A percentile compares a stretch with the other conserved stretches of the same genome.
Conservation (phyloP, 164 flowering plant genomes). For the Houttuynia cordata region DNA sequence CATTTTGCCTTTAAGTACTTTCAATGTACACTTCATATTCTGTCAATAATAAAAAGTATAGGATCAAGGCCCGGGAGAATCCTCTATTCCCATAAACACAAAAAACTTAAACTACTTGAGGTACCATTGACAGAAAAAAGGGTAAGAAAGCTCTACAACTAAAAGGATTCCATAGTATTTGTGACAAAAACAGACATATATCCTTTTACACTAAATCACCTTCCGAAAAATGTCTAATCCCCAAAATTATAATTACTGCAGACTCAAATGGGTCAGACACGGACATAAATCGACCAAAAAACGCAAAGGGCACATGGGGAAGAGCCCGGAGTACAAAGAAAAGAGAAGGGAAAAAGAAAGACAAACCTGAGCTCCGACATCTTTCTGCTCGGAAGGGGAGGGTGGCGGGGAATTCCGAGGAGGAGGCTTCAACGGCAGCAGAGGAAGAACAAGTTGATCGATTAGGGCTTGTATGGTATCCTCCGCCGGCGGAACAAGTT, state of each 20-base stretch:
- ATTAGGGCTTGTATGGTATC: slow-evolving; percentile 44
- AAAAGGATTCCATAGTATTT: too few relatives aligned
- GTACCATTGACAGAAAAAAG: too few relatives aligned
- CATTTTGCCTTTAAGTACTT: too few relatives aligned
- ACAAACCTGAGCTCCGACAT: slow-evolving; percentile 60
- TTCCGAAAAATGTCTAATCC: too few relatives aligned
- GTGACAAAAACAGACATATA: too few relatives aligned
- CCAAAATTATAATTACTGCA: background rate
- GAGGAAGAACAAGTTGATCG: slow-evolving; percentile 52
- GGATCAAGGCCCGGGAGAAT: too few relatives aligned
- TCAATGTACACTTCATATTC: too few relatives aligned
- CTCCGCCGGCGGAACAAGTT: slow-evolving; percentile 29
- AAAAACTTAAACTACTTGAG: too few relatives aligned
- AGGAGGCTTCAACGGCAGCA: slow-evolving; percentile 32
- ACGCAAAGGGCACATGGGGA: background rate
- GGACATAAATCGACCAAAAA: background rate
- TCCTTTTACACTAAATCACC: too few relatives aligned
- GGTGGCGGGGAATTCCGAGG: slow-evolving; percentile 12
- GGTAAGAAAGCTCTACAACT: too few relatives aligned
- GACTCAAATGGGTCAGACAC: background rate
- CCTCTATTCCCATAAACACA: too few relatives aligned
- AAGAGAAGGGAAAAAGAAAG: background rate
- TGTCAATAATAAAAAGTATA: too few relatives aligned
- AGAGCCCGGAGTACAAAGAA: background rate
- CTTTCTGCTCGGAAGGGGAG: slow-evolving; percentile 23